A percentile compares a stretch with the other conserved stretches of the same genome.
These are phyloP conservation scores for Neotropicomus parvogracilis DNA, from an alignment of 1,284 basidiomycete species.

Conservation along the genomic window DNA sequence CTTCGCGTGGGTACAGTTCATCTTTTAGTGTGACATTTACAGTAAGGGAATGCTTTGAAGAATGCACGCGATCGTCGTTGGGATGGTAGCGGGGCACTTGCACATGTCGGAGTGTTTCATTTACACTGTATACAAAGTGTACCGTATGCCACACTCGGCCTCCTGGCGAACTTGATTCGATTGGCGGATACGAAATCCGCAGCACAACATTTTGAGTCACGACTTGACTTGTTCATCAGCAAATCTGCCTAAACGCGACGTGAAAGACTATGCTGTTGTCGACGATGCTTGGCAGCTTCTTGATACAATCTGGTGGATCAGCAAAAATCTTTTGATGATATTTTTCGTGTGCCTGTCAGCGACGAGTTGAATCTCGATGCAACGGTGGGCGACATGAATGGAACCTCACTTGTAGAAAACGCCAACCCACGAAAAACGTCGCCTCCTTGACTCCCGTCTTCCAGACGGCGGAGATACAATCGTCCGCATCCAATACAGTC, in stretches of 20 bases:
- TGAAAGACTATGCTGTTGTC: not conserved
- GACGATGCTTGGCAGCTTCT: not conserved
- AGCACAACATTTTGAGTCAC: too few species aligned
- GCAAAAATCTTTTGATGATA: conserved; percentile 3
- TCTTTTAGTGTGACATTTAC: too few species aligned
- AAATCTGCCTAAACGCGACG: not conserved
- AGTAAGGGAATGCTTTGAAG: too few species aligned
- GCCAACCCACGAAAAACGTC: conserved; percentile 3
- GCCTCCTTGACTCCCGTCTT: not conserved
- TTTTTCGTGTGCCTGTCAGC: conserved; percentile 1
- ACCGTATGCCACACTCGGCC: too few species aligned
- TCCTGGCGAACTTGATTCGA: too few species aligned
- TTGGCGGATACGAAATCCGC: too few species aligned
- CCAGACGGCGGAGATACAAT: not conserved
- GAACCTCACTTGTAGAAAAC: not conserved
- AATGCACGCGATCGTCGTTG: too few species aligned
- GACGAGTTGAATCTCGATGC: not conserved
- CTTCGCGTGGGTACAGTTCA: too few species aligned
- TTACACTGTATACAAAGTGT: too few species aligned
- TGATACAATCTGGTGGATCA: conserved; percentile 3
- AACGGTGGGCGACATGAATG: too few species aligned
- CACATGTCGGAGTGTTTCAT: too few species aligned
- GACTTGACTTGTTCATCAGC: not conserved
- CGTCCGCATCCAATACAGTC: conserved; percentile 1
- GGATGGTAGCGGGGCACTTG: too few species aligned